Evolutionary conservation across 306 rosid genomes (phyloP), one percentile per base, ranked within the genome.

Genomic region (Chamaecrista fasciculata): DNA sequence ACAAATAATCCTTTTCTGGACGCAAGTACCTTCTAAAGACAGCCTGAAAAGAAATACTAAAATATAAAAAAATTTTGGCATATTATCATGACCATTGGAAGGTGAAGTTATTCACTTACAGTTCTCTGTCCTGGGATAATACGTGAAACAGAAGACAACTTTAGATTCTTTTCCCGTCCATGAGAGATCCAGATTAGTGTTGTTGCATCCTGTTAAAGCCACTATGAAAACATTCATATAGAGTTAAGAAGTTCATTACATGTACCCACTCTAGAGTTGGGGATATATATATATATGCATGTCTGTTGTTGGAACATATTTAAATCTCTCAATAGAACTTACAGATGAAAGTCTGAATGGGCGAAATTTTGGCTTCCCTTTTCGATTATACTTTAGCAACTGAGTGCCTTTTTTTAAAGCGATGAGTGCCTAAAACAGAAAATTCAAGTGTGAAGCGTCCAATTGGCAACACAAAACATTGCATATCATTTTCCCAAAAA

Each of bases 51-150:
- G 56, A 33, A 49, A 39, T 36, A 11, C 34, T 40, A 8, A 61
- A 7, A 19, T 60, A 5, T 34, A 8, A 2, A 40, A 23, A 19
- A 21, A 62, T 5, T 4, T 39, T 39, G n/a, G 36, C 31, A 37
- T 8, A 62, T 11, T 44, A 36, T 40, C 6, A 25, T 4, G 10
- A 39, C 2, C n/a, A 12, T 6, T 33, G 6, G 49, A 29, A 53
- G 25, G 19, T 1, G 11, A 18, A 49, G 50, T 62, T 46, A 71
- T 47, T 48, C 61, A 82, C 92, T 84, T 71, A 87, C 92, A 16
- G 89, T 87, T 80, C 89, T 82, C 28, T 87, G 92, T 72, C 92
- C 92, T 5, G 89, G 89, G 49, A 80, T 76, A 47, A 84, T 82
- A 53, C 82, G 76, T 31, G 79, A 51, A 62, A 87, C 61, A 1